Conservation (phyloP, 768 basidiomycete species). For the Megacollybia marginata region DNA sequence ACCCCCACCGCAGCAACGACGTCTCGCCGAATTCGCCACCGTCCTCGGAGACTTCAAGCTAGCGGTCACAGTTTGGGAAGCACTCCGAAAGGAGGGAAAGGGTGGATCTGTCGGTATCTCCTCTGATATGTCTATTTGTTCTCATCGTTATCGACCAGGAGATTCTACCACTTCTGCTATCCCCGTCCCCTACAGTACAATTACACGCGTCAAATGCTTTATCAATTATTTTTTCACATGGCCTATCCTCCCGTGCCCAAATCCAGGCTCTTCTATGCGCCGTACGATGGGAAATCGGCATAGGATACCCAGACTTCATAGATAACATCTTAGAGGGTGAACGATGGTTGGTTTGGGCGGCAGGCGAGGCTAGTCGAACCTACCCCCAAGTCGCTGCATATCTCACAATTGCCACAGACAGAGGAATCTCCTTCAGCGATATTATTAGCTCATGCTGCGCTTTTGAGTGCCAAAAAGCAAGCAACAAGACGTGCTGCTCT, state of each 20-base stretch:
- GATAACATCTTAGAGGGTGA: conserved; percentile 61
- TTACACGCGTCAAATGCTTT: conserved; percentile 60
- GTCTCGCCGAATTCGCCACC: conserved; percentile 95
- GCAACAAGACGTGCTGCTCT: conserved; percentile 60
- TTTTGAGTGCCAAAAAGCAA: conserved; percentile 52
- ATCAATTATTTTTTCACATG: conserved; percentile 33
- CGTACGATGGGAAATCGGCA: conserved; percentile 71
- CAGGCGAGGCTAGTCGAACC: conserved; percentile 56
- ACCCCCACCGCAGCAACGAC: conserved; percentile 58
- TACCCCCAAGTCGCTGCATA: neutral
- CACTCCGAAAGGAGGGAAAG: conserved; percentile 78
- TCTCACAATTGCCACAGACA: conserved; percentile 31
- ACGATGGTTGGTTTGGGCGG: conserved; percentile 81
- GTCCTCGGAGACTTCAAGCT: conserved; percentile 86
- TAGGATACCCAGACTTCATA: conserved; percentile 51
- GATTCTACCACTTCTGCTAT: conserved; percentile 65
- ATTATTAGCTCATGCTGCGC: conserved; percentile 75
- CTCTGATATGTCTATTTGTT: neutral
- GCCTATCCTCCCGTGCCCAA: conserved; percentile 45
- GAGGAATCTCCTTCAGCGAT: conserved; percentile 78
- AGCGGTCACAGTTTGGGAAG: conserved; percentile 80
- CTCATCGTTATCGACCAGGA: conserved; percentile 43
- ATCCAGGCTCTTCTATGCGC: conserved; percentile 62
- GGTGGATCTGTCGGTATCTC: conserved; percentile 66
- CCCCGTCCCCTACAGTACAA: conserved; percentile 56